These are phyloP conservation scores for Selaginella tamariscina DNA, from an alignment of 75 land plant genomes.

Conservation along the genomic window DNA sequence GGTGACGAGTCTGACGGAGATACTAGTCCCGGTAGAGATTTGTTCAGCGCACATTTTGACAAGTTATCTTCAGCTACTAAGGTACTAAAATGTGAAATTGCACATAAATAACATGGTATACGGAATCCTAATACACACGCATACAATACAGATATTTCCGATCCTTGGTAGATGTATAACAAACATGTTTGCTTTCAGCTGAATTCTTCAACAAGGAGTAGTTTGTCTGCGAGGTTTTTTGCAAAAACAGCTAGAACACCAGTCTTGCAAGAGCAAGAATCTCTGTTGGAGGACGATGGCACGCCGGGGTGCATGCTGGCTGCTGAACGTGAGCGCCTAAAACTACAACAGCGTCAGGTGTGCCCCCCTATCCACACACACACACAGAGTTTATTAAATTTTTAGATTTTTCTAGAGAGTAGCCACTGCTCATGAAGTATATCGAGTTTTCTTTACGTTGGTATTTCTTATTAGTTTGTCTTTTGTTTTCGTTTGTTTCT, in stretches of 20 bases:
- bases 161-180: no score
- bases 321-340: constrained; percentile 24
- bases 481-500: no score
- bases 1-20: constrained; percentile 17
- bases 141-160: no score
- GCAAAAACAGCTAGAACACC: constrained; percentile 19
- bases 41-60: constrained; percentile 39
- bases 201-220: constrained; percentile 31
- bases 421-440: no score
- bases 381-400: no score
- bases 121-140: no score
- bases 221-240: constrained; percentile 37
- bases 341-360: constrained; percentile 29
- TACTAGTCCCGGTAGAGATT: constrained; percentile 21
- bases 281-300: constrained; percentile 16
- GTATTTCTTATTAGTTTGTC: no score
- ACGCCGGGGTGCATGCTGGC: constrained; percentile 17
- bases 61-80: constrained; percentile 29
- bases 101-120: no score
- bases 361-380: no score
- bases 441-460: no score
- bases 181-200: not conserved
- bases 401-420: no score
- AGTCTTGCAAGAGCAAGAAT: constrained; percentile 18
- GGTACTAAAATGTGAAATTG: constrained; percentile 23